Evolutionary conservation across 2,329 filamentous ascomycete species (phyloP), one percentile per base, ranked within the genome.

Genomic region (Diaporthe vexans): DNA sequence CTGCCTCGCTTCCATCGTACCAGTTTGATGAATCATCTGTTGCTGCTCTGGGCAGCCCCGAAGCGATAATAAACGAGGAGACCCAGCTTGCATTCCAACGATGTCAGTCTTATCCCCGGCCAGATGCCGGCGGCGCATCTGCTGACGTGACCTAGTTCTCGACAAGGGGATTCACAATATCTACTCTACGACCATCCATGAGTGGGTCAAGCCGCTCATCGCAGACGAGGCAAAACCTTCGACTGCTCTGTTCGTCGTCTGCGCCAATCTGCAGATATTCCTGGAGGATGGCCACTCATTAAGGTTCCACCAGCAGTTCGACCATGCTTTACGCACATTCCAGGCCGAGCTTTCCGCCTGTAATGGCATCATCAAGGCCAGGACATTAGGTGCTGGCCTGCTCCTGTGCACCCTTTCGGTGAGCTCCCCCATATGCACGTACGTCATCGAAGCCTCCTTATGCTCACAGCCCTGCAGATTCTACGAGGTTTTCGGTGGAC

Each of bases 161-260:
- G 29, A 67, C 3, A 67, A 52, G 21, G 61, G 61, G 3, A 52
- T 67, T 67, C 46, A 67, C 15, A 67, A 67, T 8, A 67, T 67
- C 21, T 67, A 67, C 29, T 35, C 61, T 13, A 67, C 61, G 13
- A 51, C 43, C 1, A 51, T 52, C 4, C 29, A 67, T 52, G 61
- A 67, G 21, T 67, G 61, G 61, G 61, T 67, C 46, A 67, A 67
- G 7, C 61, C 61, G n/a, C 61, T 67, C 29, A 67, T 67, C 61
- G 61, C 61, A 51, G 29, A 51, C 11, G 43, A 67, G 51, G 61
- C 61, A 33, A 67, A 67, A 52, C 29, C 61, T 7, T 67, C 61
- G 5, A 67, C 61, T 29, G 61, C 61, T 7, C 21, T 67, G 3
- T 67, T 67, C 61, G 21, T 67, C 21, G 61, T 67, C 26, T 67